phyloP scores from a whole-genome alignment of 2,329 filamentous ascomycete genomes.

The Penicillium sp. region DNA sequence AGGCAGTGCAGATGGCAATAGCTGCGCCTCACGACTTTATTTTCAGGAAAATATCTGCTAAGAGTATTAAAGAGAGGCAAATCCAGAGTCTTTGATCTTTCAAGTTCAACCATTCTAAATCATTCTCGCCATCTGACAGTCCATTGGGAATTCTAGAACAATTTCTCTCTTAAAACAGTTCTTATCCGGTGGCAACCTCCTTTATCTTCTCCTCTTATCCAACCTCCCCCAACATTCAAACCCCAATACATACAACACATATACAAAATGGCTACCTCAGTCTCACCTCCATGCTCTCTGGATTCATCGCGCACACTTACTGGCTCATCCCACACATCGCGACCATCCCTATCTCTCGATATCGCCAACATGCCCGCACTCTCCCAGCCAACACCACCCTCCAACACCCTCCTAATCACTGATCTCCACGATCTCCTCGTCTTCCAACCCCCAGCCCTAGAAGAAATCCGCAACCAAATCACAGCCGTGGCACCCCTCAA shows the following conservation, averaged over 20 bases:
- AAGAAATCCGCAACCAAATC: slow-evolving; percentile 45
- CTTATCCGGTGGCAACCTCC: slow-evolving; percentile 23
- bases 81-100: neutral
- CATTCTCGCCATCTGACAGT: neutral
- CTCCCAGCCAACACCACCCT: slow-evolving; percentile 47
- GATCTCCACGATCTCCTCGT: slow-evolving; percentile 47
- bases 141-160: slow-evolving; percentile 3
- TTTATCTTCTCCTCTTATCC: slow-evolving; percentile 20
- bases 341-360: slow-evolving; percentile 47
- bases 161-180: neutral
- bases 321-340: slow-evolving; percentile 27
- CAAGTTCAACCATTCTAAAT: neutral
- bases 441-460: slow-evolving; percentile 48
- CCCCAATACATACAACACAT: slow-evolving; percentile 9
- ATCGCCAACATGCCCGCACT: slow-evolving; percentile 48
- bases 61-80: neutral
- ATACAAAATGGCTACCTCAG: slow-evolving; percentile 28
- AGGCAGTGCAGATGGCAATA: slow-evolving; percentile 9
- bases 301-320: neutral
- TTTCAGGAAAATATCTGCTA: neutral
- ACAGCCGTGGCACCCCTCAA: slow-evolving; percentile 45
- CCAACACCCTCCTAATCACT: slow-evolving; percentile 54
- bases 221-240: neutral
- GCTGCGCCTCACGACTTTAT: slow-evolving; percentile 5
- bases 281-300: slow-evolving; percentile 22